Conservation (phyloP, 1,284 basidiomycete genomes). For the Earliella scabrosa region DNA sequence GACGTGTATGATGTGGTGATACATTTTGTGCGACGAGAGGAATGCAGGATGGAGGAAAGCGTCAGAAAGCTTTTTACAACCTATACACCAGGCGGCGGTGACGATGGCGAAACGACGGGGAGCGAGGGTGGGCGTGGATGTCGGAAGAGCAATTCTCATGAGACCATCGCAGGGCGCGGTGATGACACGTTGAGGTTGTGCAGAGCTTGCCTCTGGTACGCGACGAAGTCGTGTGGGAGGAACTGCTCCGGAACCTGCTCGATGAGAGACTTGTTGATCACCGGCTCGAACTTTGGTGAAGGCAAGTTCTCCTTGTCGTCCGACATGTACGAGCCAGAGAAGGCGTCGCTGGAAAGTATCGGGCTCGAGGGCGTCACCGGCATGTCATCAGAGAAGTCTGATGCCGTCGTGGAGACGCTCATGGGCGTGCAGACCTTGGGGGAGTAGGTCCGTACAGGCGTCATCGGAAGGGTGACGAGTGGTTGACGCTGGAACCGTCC, state of each 20-base stretch:
- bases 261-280: slow-evolving; percentile 68
- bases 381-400: slow-evolving; percentile 81
- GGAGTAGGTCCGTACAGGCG: slow-evolving; percentile 63
- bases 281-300: slow-evolving; percentile 62
- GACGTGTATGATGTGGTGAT: slow-evolving; percentile 68
- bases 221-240: slow-evolving; percentile 78
- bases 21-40: slow-evolving; percentile 66
- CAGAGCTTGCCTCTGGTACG: slow-evolving; percentile 72
- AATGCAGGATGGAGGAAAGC: slow-evolving; percentile 31
- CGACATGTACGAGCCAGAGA: slow-evolving; percentile 54
- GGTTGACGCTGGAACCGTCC: slow-evolving; percentile 64
- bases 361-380: slow-evolving; percentile 80
- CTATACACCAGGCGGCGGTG: slow-evolving; percentile 27
- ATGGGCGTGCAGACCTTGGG: slow-evolving; percentile 70
- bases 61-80: slow-evolving; percentile 37
- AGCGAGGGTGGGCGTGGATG: slow-evolving; percentile 4
- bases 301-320: slow-evolving; percentile 83
- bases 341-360: slow-evolving; percentile 43
- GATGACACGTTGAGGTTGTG: slow-evolving; percentile 65
- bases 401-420: slow-evolving; percentile 71
- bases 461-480: slow-evolving; percentile 63
- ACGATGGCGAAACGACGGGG: slow-evolving; percentile 19
- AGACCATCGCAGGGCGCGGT: slow-evolving; percentile 58
- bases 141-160: slow-evolving; percentile 44
- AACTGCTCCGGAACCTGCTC: slow-evolving; percentile 74